Base-by-base conservation (phyloP, 208 protist genomes). In the Borovskyia barvae region DNA sequence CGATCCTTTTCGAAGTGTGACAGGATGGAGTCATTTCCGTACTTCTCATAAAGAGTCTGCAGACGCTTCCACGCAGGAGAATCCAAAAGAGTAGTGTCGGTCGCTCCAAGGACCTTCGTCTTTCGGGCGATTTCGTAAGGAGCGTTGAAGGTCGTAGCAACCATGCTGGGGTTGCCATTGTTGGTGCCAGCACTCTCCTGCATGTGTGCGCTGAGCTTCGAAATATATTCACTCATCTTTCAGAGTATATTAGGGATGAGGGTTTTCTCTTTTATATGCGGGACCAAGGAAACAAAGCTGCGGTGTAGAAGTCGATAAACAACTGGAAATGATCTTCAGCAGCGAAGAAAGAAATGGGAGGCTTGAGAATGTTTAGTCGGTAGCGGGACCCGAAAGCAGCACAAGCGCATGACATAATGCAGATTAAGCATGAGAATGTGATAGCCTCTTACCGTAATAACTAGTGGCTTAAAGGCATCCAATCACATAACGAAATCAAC, bases 11-110 rank as follows among this genome's bases (percentile, higher is more conserved):
- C 74, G 48, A 93, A 93, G 58, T 85, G 54, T 1, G 83, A 77
- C 11, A 87, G 47, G 36, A 93, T 93, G 19, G 64, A 52, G 11
- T 83, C 77, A 56, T 72, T 70, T 11, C 76, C 82, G 41, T 84
- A 62, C 48, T 63, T 74, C 50, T 93, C 82, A 55, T 93, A 93
- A 19, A 93, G 65, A 19, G 56, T 45, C 47, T 85, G 74, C 50
- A 93, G 75, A 29, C 74, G 67, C 39, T 69, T 68, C 82, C 85
- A 93, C 11, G 82, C 58, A 25, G 48, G 28, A 26, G 72, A 84
- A 1, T 81, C 67, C 30, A 68, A 47, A 2, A 93, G 66, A 37
- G 26, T 67, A 14, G 33, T 54, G 66, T 93, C 82, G 9, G 62
- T 42, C 4, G 47, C 47, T 19, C 66, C 73, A 7, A 81, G 42